A percentile compares a stretch with the other conserved stretches of the same genome.
Evolutionary conservation across 2,329 filamentous ascomycete species (phyloP).

Genomic region (Diaporthe capsici): DNA sequence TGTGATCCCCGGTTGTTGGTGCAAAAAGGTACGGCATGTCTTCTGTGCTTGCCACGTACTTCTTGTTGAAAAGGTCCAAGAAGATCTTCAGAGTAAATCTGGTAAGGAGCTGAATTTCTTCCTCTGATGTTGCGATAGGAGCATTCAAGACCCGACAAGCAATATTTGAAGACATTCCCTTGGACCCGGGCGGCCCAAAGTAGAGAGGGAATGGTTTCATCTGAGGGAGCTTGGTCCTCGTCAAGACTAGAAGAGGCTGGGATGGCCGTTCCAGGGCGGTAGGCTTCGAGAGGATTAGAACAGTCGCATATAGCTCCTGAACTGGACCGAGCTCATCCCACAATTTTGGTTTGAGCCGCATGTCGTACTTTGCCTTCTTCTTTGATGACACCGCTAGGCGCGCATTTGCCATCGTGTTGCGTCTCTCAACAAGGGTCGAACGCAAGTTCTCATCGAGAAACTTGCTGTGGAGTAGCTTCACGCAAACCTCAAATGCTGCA

Average conservation of each 20-base stretch:
- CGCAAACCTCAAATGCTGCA: constrained; percentile 87
- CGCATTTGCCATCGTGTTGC: constrained; percentile 90
- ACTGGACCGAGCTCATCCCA: constrained; percentile 73
- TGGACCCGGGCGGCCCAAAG: constrained; percentile 63
- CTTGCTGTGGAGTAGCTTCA: constrained; percentile 74
- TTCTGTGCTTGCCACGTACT: constrained; percentile 73
- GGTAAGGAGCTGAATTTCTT: constrained; percentile 70
- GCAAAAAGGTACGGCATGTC: constrained; percentile 89
- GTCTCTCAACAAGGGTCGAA: constrained; percentile 77
- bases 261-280: constrained; percentile 70
- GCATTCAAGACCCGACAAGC: constrained; percentile 60
- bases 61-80: constrained; percentile 90
- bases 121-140: constrained; percentile 59
- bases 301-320: constrained; percentile 69
- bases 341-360: constrained; percentile 82
- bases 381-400: constrained; percentile 85
- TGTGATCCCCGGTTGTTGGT: constrained; percentile 61
- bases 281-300: constrained; percentile 71
- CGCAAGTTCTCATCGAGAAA: constrained; percentile 82
- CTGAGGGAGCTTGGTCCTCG: constrained; percentile 73
- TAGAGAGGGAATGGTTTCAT: constrained; percentile 80
- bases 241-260: constrained; percentile 78
- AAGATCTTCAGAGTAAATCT: constrained; percentile 83
- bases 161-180: constrained; percentile 71
- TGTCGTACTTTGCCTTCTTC: constrained; percentile 79